Base-by-base conservation (phyloP, 2,329 filamentous ascomycete genomes). In the Paraconiothyrium sp. region DNA sequence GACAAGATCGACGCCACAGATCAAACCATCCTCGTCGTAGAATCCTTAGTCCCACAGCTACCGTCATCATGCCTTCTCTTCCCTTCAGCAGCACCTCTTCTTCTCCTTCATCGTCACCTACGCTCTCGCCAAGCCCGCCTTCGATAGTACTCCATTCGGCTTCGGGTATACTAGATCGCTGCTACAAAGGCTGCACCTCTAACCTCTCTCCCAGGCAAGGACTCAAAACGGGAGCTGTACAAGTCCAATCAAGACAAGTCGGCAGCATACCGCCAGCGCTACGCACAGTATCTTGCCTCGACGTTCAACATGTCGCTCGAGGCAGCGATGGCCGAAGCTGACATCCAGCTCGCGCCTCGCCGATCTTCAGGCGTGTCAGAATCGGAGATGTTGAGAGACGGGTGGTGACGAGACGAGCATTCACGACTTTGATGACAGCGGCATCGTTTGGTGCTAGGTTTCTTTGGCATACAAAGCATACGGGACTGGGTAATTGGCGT, bases 121-220 rank as follows among this genome's bases (percentile, higher is more conserved):
- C 60, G 60, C 61, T 72, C 44, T 70, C 72, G 59, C 67, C 71
- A 41, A 71, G 51, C 57, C 58, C 74, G 62, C 76, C 76, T 22
- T 76, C 76, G 66, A 78, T 78, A 76, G 74, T 78, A 72, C 75
- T 78, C 61, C 69, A 73, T 76, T 73, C 75, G 71, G 67, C 73
- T 72, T 73, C 74, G 75, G 76, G 76, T 78, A 78, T 77, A 76
- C 72, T 72, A 72, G 72, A 77, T 75, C 75, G 69, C 72, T 71
- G 72, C 74, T 65, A 72, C 67, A 67, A 67, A 73, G 68, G 67
- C 74, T 73, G 70, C 71, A 63, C 66, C 52, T 77, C 75, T 76
- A 76, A 78, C 72, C 71, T 68, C 67, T 59, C 35, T 62, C 66
- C 58, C 70, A 78, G 75, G 73, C 68, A 62, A 66, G 57, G 67